Base-by-base conservation (phyloP, 2,329 filamentous ascomycete species). In the Microcyclosporella mali region DNA sequence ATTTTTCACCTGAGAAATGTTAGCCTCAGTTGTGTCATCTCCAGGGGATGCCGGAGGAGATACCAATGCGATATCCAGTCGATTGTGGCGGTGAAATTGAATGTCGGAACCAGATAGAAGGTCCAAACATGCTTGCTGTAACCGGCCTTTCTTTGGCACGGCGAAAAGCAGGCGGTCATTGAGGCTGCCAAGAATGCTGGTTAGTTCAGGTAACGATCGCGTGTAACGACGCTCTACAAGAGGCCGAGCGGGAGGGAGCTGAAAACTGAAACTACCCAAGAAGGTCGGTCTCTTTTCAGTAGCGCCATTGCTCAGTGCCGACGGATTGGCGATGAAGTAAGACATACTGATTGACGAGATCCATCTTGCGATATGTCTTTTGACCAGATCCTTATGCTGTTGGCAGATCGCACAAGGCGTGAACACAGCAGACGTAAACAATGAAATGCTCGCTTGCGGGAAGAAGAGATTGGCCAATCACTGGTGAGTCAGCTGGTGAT, bases 131-230 rank as follows among this genome's bases (percentile, higher is more conserved):
- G 87, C 81, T 69, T 88, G 79, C 68, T 95, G 85, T 42, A 98
- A 81, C 43, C 92, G 86, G 52, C 92, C 92, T 84, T 98, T 98
- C 73, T 98, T 98, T 48, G 92, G 92, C n/a, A 98, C 87, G 49
- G 92, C 92, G 64, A 98, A 95, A 50, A 97, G 79, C 44, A 97
- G 78, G 54, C 92, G 85, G 62, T 90, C 89, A 74, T 92, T 88
- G 64, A 95, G 77, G 72, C 88, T 94, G 54, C 56, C 57, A 43
- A 62, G 42, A 15, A 57, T 44, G 62, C 66, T 60, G 66, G 64
- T 67, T 54, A 68, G 51, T 35, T 46, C 45, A 21, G 55, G 53
- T 56, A 64, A 28, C 60, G 66, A 46, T 37, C 53, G 51, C 38
- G 41, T 49, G 37, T 45, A 55, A 18, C 55, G 46, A 39, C 55